Conservation (phyloP, 805 yeast genomes). For the Metschnikowia similis region DNA sequence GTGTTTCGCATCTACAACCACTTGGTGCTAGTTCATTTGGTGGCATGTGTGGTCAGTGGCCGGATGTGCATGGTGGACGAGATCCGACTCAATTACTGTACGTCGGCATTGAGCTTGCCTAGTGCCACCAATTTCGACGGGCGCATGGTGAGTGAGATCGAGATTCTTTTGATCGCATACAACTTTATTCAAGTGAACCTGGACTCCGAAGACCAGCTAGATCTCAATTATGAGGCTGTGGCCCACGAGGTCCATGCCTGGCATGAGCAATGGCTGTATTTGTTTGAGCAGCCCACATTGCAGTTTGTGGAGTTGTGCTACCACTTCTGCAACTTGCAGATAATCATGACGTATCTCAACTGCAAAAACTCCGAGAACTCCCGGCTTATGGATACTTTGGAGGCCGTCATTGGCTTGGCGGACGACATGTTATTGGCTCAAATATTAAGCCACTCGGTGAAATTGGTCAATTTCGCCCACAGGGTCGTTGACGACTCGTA, state of each 20-base stretch:
- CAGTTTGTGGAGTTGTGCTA: conserved; percentile 73
- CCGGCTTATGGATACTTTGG: conserved; percentile 17
- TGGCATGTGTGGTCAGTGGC: conserved; percentile 64
- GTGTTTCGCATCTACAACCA: conserved; percentile 69
- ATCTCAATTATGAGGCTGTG: conserved; percentile 30
- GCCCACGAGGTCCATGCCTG: conserved; percentile 52
- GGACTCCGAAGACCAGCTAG: conserved; percentile 16
- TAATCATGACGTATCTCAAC: conserved; percentile 36
- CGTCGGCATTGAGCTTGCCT: conserved; percentile 51
- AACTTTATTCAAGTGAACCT: conserved; percentile 46
- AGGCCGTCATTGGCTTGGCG: conserved; percentile 21
- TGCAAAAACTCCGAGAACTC: not conserved
- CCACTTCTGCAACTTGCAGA: conserved; percentile 54
- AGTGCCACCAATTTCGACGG: conserved; percentile 75
- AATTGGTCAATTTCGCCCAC: conserved; percentile 39
- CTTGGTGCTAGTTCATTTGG: conserved; percentile 60
- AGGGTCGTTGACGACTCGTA: conserved; percentile 47
- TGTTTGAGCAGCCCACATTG: conserved; percentile 64
- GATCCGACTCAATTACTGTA: conserved; percentile 53
- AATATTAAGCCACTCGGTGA: conserved; percentile 39
- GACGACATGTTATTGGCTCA: conserved; percentile 26
- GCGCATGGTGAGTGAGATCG: conserved; percentile 74
- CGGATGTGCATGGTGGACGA: conserved; percentile 60
- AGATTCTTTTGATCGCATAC: conserved; percentile 55
- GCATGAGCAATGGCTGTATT: conserved; percentile 65